Base-by-base conservation (phyloP, 1,284 basidiomycete genomes). In the Cutaneotrichosporon sp. region DNA sequence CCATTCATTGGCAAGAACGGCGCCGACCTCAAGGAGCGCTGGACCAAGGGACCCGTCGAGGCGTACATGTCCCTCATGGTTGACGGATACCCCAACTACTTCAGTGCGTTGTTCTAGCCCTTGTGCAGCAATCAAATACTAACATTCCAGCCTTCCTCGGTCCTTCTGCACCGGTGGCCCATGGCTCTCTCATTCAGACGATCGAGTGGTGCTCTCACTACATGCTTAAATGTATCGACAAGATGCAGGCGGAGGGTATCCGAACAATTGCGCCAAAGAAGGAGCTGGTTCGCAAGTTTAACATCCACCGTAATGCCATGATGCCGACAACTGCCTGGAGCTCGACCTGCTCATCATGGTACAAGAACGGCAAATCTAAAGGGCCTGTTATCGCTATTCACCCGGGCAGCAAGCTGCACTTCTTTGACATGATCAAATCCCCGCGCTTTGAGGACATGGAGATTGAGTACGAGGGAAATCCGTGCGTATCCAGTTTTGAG, bases 371-470 rank as follows among this genome's bases (percentile, higher is more conserved):
- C 17, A 32, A 24, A 3, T 53, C 46, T 5, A 56, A 48, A 12
- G 51, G 46, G 26, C 14, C 19, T 4, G 50, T 55, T 39, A 51
- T 55, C 27, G 51, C 61, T 26, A 61, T 63, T 35, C 63, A 52
- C 44, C 61, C 61, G 5, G 61, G 61, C 2, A 54, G 52, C 24
- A 45, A 60, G n/a, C 20, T 54, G 19, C 58, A 61, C 17, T 54
- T 55, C 53, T 62, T 61, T 35, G 57, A 61, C 45, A 55, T 64
- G 35, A 47, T 61, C n/a, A 51, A 53, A 26, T 20, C 65, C 34
- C 65, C 66, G 1, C 60, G 68, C 0, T 71, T 64, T 62, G 69
- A 71, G 51, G 69, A 71, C 48, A 70, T 51, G 45, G 57, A 64
- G 6, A 33, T 34, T 25, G 54, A 57, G 46, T 37, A 35, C 8